Evolutionary conservation across 129 eudicot species (phyloP).

Genomic region (Escallonia herrerae): DNA sequence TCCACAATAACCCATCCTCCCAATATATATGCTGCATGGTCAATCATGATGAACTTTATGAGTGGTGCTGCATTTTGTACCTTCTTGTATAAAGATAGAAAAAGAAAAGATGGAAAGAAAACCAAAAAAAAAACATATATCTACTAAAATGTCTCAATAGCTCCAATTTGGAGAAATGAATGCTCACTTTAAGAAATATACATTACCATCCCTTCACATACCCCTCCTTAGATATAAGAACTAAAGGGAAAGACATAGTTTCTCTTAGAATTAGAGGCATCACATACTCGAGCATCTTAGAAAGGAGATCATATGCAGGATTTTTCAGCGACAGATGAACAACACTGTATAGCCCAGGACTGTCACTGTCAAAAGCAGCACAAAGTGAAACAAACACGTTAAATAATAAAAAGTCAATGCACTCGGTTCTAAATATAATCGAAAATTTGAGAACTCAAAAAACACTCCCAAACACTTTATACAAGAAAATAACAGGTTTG

Average conservation of each 20-base stretch:
- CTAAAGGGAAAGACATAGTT: neutral
- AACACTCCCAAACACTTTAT: neutral
- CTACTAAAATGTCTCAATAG: neutral
- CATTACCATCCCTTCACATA: neutral
- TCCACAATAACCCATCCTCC: no score
- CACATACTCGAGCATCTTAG: constrained; percentile 97
- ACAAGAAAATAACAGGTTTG: constrained; percentile 8
- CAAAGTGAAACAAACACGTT: neutral
- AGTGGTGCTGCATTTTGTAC: neutral
- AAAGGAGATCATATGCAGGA: constrained; percentile 92
- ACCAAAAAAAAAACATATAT: neutral
- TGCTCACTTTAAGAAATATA: neutral
- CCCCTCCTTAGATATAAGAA: neutral
- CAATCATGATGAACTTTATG: neutral
- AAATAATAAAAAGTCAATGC: neutral
- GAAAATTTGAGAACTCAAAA: neutral
- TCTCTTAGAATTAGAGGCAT: constrained; percentile 8
- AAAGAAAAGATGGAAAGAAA: no score
- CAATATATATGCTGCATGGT: neutral
- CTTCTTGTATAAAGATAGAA: neutral
- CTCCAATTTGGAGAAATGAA: neutral
- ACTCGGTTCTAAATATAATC: neutral
- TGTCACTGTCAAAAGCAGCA: constrained; percentile 55
- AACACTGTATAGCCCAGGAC: constrained; percentile 84
- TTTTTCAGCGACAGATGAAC: constrained; percentile 90